Base-by-base conservation (phyloP, 257 asterid genomes). In the Salvia splendens region DNA sequence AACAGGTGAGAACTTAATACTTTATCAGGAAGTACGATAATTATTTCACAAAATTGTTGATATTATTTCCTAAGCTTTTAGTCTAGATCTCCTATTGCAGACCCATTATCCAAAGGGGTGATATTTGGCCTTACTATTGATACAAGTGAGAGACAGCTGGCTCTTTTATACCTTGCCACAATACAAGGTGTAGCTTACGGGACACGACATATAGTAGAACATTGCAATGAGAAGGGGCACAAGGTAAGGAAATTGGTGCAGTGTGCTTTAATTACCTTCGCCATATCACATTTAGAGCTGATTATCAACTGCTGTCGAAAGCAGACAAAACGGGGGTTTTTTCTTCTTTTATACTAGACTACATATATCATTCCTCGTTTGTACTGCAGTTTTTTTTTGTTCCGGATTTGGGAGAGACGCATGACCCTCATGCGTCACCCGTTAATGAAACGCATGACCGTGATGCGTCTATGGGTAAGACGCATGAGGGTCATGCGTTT, bases 61-160 rank as follows among this genome's bases (percentile, higher is more conserved):
- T 38, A 30, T 73, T 68, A 60, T 56, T 67, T 38, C 49, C 71
- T 75, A 58, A 76, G 49, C 56, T 76, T 76, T 70, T 80, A 52
- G 70, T 75, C 73, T 79, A 93, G 99, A 82, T 93, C 99, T 67
- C 99, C 99, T 20, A 70, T 88, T 82, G 97, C 99, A 79, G 99
- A 93, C 78, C 99, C 99, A 51, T 68, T 75, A 43, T 89, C 95
- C 3, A 93, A 88, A 84, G 99, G 99, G 69, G 73, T 90, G 61
- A 63, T 93, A 60, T 79, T 83, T 79, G 99, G 99, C 70, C 79
- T 93, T 71, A 85, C 94, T 67, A 92, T 93, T 57, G 97, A 90
- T 80, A 70, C 95, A 64, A 82, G 92, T 73, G 99, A 88, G 72
- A 85, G 83, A 43, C 99, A 93, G 79, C 81, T 93, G 65, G 96